phyloP scores from a whole-genome alignment of 2,329 filamentous ascomycete species.

The Clarireedia homoeocarpa region DNA sequence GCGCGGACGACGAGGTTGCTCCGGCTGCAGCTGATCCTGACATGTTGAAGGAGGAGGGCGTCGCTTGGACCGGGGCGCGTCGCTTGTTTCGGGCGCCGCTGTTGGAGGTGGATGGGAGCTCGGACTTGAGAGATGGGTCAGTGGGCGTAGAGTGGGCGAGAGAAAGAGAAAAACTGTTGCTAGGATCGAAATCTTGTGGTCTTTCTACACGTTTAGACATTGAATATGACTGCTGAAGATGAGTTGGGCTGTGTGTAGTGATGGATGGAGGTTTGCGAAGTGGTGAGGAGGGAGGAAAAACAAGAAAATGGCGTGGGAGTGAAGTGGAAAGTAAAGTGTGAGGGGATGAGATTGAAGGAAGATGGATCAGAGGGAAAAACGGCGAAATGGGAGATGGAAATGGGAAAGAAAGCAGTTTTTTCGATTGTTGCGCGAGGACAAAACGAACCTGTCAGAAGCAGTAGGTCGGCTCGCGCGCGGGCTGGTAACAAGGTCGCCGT shows the following conservation, averaged over 20 bases:
- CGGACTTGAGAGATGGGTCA: conserved; percentile 17
- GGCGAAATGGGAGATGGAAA: not conserved
- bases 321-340: not conserved
- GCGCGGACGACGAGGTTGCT: no score
- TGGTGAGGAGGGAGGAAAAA: conserved; percentile 2
- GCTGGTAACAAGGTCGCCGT: conserved; percentile 20
- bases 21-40: conserved; percentile 12
- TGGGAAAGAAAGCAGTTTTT: conserved; percentile 6
- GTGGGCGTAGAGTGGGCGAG: conserved; percentile 15
- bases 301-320: conserved; percentile 1
- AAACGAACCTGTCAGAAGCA: not conserved
- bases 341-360: not conserved
- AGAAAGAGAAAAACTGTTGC: conserved; percentile 19
- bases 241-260: conserved; percentile 7
- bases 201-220: conserved; percentile 28
- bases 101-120: conserved; percentile 12
- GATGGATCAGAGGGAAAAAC: not conserved
- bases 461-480: conserved; percentile 19
- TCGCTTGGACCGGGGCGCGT: conserved; percentile 16
- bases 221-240: conserved; percentile 12
- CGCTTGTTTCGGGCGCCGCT: conserved; percentile 24
- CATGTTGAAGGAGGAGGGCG: conserved; percentile 17
- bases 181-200: conserved; percentile 17
- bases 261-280: conserved; percentile 5
- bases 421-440: not conserved